Base-by-base conservation (phyloP, 2,329 filamentous ascomycete genomes). In the Aspergillus sp. region DNA sequence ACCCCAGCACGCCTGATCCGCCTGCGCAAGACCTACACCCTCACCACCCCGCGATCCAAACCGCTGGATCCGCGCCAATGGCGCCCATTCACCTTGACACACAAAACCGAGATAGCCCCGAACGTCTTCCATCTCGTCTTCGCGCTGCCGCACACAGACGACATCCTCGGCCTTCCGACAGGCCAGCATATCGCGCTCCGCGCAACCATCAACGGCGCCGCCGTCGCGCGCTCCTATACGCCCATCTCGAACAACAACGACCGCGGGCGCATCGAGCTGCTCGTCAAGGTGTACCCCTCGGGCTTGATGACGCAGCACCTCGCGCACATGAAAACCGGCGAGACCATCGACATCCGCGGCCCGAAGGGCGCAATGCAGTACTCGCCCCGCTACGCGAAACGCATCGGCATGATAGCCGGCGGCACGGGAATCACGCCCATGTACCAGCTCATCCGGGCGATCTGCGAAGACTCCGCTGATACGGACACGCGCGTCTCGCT, bases 401-500 rank as follows among this genome's bases (percentile, higher is more conserved):
- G 61, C 4, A 60, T 69, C 16, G 65, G 62, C 8, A 68, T 69
- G 65, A 62, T 70, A n/a, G 67, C 66, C 10, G 68, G 66, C 51
- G 67, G 67, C 2, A 68, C 66, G 7, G 64, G 64, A 2, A 68
- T 61, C 30, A 69, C 80, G 2, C 79, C 80, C 7, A 79, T 82
- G 76, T 82, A 75, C 60, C 82, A 85, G 62, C 66, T 86, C 5
- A 82, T 85, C 59, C 78, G 81, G 3, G 80, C 81, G 41, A 82
- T 85, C 50, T 82, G 81, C 61, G 82, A 84, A 60, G 79, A 85
- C 51, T 69, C 76, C 20, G 68, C 64, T 7, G 83, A 86, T 56
- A 72, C 35, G 3, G 35, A 68, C 2, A 86, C 83, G 1, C 66
- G 79, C 54, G 64, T 85, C 36, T 79, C 71, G 41, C 68, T 86